Evolutionary conservation across 371 early-diverging fungal species (phyloP).

Genomic region (Sporodiniella umbellata): DNA sequence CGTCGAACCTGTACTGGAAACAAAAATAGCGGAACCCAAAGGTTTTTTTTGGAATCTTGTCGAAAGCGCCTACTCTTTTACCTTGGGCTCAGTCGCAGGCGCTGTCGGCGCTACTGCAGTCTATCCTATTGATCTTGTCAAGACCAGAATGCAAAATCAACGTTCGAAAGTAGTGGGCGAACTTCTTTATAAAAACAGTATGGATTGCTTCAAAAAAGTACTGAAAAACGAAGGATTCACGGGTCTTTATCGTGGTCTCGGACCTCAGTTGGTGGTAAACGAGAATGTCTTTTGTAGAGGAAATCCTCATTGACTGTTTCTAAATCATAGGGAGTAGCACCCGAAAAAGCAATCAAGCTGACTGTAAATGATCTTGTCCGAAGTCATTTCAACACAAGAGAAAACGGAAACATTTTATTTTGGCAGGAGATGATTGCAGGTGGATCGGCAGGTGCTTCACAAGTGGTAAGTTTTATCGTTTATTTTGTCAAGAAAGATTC

Average conservation of each 20-base stretch:
- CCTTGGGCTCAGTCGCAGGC: constrained; percentile 90
- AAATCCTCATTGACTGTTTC: no score
- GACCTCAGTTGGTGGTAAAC: constrained; percentile 92
- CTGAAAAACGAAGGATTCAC: constrained; percentile 86
- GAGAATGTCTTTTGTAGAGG: no score
- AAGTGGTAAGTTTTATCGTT: no score
- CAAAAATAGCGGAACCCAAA: constrained; percentile 13
- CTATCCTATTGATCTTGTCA: constrained; percentile 97
- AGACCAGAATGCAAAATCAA: constrained; percentile 98
- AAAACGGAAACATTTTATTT: constrained; percentile 74
- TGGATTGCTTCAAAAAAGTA: constrained; percentile 94
- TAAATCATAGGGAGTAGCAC: constrained; percentile 83
- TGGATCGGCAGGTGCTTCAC: constrained; percentile 87
- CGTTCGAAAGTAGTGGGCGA: constrained; percentile 90
- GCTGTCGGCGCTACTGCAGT: constrained; percentile 95
- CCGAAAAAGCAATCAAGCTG: constrained; percentile 98
- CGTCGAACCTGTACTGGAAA: constrained; percentile 4
- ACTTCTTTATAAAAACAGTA: constrained; percentile 88
- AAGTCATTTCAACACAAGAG: constrained; percentile 58
- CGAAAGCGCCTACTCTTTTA: constrained; percentile 66
- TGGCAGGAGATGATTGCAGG: constrained; percentile 87
- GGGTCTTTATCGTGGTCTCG: constrained; percentile 93
- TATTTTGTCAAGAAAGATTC: no score
- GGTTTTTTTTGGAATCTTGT: constrained; percentile 37
- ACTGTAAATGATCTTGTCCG: constrained; percentile 95